Base-by-base conservation (phyloP, 805 yeast species). In the Lachancea lanzarotensis region DNA sequence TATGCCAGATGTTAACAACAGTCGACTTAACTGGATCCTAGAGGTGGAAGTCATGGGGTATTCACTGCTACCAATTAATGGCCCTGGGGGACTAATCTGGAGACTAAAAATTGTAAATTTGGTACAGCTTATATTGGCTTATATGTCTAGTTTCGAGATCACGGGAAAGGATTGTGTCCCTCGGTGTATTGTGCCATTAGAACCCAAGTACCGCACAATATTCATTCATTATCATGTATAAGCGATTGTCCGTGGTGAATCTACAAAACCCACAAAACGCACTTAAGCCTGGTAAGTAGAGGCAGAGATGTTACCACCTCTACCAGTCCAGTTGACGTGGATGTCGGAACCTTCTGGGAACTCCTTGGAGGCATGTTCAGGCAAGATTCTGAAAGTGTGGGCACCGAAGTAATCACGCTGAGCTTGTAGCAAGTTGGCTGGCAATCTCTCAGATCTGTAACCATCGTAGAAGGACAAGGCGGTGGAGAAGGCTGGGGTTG, bases 391-490 rank as follows among this genome's bases (percentile, higher is more conserved):
- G 89, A 93, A 91, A 65, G 98, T 93, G 81, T 91, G 98, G 56
- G 98, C 98, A 74, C 98, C 98, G 65, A 91, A 91, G 87, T 89
- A 91, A 72, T 91, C 98, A 80, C 98, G 88, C 81, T 91, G 98
- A 64, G 98, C 98, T 78, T 91, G 98, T 69, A 91, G 78, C 73
- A 91, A 79, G 84, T 91, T 91, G 57, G 98, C 98, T 66, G 98
- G 98, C 66, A 90, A 76, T 69, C 83, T 79, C 54, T 79, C 95
- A 49, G 96, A 84, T 82, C 98, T 84, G 88, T 86, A 90, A 71
- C 98, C 98, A 69, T 91, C 98, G 79, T 87, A 93, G 89, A 91
- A 91, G 47, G 96, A 74, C 71, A 91, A 78, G 60, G 98, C 98
- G 54, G 98, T 89, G 52, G 95, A 71, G 81, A 90, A 89, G 59